Evolutionary conservation across 495 filamentous ascomycete species (phyloP), one percentile per base, ranked within the genome.

Genomic region (Darksidea phi): DNA sequence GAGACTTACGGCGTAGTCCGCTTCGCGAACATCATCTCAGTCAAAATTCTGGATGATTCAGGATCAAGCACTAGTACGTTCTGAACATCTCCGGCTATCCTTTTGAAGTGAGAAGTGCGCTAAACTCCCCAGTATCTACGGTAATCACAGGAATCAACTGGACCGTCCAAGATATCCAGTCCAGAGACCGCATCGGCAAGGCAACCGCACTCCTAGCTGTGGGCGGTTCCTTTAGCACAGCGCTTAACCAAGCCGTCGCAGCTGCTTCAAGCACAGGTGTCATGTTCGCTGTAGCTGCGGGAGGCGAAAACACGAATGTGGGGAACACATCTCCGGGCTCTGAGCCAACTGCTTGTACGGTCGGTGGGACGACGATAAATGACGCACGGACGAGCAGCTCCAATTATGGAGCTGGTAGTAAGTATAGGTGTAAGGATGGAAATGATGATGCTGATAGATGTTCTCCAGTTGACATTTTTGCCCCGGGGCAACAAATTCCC

Each of bases 1-100:
- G 71, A 61, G 21, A 82, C 80, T 11, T 86, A 83, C 63, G 86
- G 85, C 59, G 77, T 88, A 28, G 77, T 82, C 51, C 87, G 88
- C 75, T 75, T 78, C 47, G 77, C 81, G 23, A 76, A 59, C 28
- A 61, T 88, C 46, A 71, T 87, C 54, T 76, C 80, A 34, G 82
- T 88, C 67, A 87, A 87, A 72, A 83, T 87, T 47, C 80, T 87
- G 63, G 73, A 76, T 58, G 76, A 69, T 66, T 73, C 71, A 23
- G 64, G 82, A 62, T 46, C 37, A 5, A 54, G 34, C 4, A 48
- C 58, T 12, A 49, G 58, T 61, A 48, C 7, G 58, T 24, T 11
- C 13, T 15, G 5, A 32, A 1, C 13, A 45, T n/a, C 25, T 15
- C 53, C 10, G 28, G 28, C 24, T 10, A 5, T n/a, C 17, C 12